Evolutionary conservation across 148 eudicot species (phyloP), one percentile per base, ranked within the genome.

Genomic region (Oxyria digyna): DNA sequence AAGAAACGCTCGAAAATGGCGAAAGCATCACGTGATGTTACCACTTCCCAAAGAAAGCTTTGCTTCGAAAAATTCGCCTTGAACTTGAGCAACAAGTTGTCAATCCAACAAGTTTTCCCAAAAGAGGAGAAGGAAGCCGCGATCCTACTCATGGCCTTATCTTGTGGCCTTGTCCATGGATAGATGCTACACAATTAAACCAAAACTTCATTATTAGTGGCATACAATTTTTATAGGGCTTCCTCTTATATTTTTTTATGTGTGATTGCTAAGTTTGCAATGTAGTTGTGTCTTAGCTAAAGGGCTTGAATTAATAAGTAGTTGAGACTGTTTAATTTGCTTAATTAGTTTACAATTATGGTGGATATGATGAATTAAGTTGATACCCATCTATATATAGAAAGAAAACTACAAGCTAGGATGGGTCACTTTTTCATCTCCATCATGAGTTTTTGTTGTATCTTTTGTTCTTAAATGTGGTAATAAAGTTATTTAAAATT

Each of bases 61-160:
- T 75, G 83, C 21, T 76, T 87, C 17, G 92, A 87, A 70, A 83
- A 85, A 18, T 83, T 85, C 68, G 74, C 85, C 69, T 65, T 79
- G 50, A 78, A 69, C 71, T 59, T 87, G 69, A 87, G 84, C 72
- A 80, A 86, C 59, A 80, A 79, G 38, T 70, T 83, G 69, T 74
- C 85, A 1, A 76, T 80, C 33, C 78, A 80, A n/a, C 74, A 66
- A 24, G 85, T 85, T 27, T 85, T 87, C 70, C 89, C 89, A 3
- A 83, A 83, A 64, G 93, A 87, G 35, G 89, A 85, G 75, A 85
- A 85, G 76, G 89, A 87, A 57, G 93, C 93, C 24, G 93, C 93
- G 7, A 85, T 87, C 52, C 72, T 87, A n/a, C 85, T 87, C 20
- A 87, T 87, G 93, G 93, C 93, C 71, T 38, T 87, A 70, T 87